Evolutionary conservation across 495 filamentous ascomycete genomes (phyloP), one percentile per base, ranked within the genome.

Genomic region (Chaetomidium leptoderma): DNA sequence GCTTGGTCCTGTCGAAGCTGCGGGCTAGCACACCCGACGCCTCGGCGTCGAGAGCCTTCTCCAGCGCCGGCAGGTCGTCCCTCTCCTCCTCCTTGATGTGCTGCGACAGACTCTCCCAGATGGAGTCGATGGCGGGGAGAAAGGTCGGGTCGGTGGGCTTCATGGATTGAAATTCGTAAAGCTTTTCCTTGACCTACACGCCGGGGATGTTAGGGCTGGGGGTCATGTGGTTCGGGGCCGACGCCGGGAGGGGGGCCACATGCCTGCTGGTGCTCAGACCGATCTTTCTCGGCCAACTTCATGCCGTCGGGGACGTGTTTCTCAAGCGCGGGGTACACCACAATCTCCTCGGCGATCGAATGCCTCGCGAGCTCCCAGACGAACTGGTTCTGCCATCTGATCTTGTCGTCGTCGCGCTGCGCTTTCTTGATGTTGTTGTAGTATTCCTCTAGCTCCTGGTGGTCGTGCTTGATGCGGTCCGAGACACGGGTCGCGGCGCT

Each of bases 351-450:
- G 52, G 74, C 81, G 62, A 88, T 73, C 0, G 80, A 78, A 63
- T 88, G 81, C 9, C 86, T 79, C 11, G 88, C 82, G 4, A 90
- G 71, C 62, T 85, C 83, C 87, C 86, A 90, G 30, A 83, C 81
- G 55, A 89, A 86, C 47, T 81, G 79, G 54, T 89, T 89, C 66
- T 83, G 80, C 69, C 72, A 89, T 16, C 76, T 70, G 1, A 63
- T 69, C 61, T 77, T 77, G 6, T 77, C 72, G 50, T 84, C 77
- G 21, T 69, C 58, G 36, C 81, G 73, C 3, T 62, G 69, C 10
- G 81, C 63, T 43, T 70, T 69, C 43, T 83, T 59, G 56, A 89
- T 83, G 8, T 82, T 76, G 46, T 81, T 69, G 65, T 85, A 83
- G 66, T 78, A 83, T 1, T 68, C 48, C 60, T 87, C 76, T 24